Evolutionary conservation across 2,329 filamentous ascomycete genomes (phyloP).

Genomic region (Epichloe brachyelytri): DNA sequence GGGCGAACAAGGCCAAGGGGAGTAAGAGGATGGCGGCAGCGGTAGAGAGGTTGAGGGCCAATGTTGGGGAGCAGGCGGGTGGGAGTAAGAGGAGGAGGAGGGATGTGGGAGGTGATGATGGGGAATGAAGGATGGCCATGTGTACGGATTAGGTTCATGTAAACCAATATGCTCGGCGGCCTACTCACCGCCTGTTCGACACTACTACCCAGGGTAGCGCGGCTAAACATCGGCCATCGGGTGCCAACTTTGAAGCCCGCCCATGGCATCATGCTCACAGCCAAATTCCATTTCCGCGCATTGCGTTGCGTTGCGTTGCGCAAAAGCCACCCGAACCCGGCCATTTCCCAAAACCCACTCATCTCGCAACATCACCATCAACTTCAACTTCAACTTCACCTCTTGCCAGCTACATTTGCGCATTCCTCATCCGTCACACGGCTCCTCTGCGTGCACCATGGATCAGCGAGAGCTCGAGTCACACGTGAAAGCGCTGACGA

Average conservation of each 20-base stretch:
- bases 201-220: not conserved
- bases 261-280: not conserved
- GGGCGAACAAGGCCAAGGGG: conserved; percentile 45
- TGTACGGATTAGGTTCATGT: no score
- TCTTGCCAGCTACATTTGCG: not conserved
- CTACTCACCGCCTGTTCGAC: no score
- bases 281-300: not conserved
- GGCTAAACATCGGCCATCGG: conserved; percentile 4
- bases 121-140: conserved; percentile 4
- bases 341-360: not conserved
- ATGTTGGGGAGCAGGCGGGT: conserved; percentile 10
- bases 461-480: conserved; percentile 70
- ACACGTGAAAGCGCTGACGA: conserved; percentile 66
- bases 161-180: no score
- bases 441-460: conserved; percentile 33
- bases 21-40: conserved; percentile 68
- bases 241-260: not conserved
- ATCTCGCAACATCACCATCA: not conserved
- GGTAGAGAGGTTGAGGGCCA: conserved; percentile 48
- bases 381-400: not conserved
- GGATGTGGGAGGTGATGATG: conserved; percentile 6
- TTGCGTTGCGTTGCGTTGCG: not conserved
- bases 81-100: conserved; percentile 10
- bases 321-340: not conserved
- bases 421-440: not conserved